Evolutionary conservation across 2,329 filamentous ascomycete species (phyloP).

Genomic region (Ceratocystis smalleyi): DNA sequence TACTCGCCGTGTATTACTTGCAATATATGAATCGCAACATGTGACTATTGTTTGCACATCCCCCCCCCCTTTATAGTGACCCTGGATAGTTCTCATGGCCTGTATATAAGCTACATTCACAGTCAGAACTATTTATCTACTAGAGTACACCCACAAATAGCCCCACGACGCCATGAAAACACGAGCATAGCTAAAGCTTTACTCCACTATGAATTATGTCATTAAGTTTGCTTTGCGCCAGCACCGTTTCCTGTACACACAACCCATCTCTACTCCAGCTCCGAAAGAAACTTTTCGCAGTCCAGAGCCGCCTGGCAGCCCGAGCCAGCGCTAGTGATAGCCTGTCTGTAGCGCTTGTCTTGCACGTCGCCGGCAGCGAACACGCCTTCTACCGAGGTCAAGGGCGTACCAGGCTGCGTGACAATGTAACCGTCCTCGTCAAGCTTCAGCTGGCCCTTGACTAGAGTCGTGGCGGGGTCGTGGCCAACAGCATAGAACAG

Average conservation of each 20-base stretch:
- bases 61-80: too few species aligned
- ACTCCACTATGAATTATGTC: constrained; percentile 3
- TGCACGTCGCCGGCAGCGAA: constrained; percentile 97
- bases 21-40: too few species aligned
- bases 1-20: too few species aligned
- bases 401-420: constrained; percentile 74
- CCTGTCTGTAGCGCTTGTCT: constrained; percentile 95
- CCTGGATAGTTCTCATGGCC: too few species aligned
- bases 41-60: too few species aligned
- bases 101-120: not conserved
- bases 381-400: constrained; percentile 78
- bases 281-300: constrained; percentile 81
- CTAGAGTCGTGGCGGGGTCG: constrained; percentile 77
- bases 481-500: constrained; percentile 97
- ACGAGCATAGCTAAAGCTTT: constrained; percentile 8
- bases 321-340: constrained; percentile 89
- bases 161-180: not conserved
- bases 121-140: not conserved
- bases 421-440: constrained; percentile 84
- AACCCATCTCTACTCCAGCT: constrained; percentile 41
- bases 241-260: not conserved
- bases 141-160: not conserved
- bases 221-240: not conserved
- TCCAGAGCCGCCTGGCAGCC: constrained; percentile 93
- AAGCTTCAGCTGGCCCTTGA: constrained; percentile 78